Base-by-base conservation (phyloP, 129 eudicot species). In the Tagetes patula region DNA sequence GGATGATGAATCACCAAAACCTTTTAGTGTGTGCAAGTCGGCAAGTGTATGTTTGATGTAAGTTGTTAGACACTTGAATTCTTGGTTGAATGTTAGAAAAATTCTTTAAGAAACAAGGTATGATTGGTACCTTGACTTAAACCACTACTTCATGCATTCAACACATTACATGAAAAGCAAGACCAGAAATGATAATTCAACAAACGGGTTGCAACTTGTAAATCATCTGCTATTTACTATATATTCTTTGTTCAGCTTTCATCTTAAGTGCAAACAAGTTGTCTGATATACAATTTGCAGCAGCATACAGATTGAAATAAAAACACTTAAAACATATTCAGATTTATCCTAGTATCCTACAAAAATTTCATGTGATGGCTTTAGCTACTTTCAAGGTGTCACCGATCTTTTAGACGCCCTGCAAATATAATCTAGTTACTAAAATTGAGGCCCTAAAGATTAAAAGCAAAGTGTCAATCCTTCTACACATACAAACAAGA, bases 261-360 rank as follows among this genome's bases (percentile, higher is more conserved):
- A 56, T 55, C 52, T 40, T 71, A 71, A 69, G 43, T 12, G 33
- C 73, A 48, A 32, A 48, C 53, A 39, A 47, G 12, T 14, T 33
- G 60, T 68, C 49, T n/a, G 37, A 52, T 71, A 39, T 55, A 30
- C 31, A 10, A 40, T 40, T 20, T 2, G 31, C 46, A 54, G 65
- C 38, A 20, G 52, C 30, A 55, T 39, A 59, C 45, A 12, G 30
- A 71, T 39, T 6, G 45, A 31, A 30, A 40, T 27, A 1, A 41
- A 40, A 56, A 55, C 66, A 30, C 27, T 64, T 30, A 5, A 54
- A 71, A 71, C 4, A 33, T 56, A 31, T 13, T 11, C 41, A 5
- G 12, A 6, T 56, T 30, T 11, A 56, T 55, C 76, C 43, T 55
- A 56, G 76, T 53, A 61, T 42, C 12, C 31, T 55, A 56, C 38